Base-by-base conservation (phyloP, 2,329 filamentous ascomycete genomes). In the Coleophoma cylindrospora region DNA sequence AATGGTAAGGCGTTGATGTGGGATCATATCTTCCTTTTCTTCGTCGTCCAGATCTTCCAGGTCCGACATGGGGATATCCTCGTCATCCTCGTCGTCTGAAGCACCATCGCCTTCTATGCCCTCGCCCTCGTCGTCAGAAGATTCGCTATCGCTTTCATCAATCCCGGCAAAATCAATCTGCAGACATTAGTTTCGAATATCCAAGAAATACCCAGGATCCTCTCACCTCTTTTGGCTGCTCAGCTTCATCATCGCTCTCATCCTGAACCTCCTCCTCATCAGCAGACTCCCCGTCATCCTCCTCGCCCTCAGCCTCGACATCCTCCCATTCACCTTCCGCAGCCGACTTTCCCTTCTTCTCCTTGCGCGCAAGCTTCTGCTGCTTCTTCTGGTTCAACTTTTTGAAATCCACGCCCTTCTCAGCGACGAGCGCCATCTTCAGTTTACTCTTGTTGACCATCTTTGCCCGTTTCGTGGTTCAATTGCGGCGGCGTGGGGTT, bases 1-100 rank as follows among this genome's bases (percentile, higher is more conserved):
- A 74, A 97, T 97, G 48, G 91, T 96, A 58, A 96, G 84, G 61
- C 91, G 88, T 67, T 94, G 90, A 72, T 95, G 88, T 14, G 91
- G 89, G 54, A 95, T 83, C 38, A 96, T 80, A 64, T 96, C 91
- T 70, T 89, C 89, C 61, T 83, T 86, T 62, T 95, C 91, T 56
- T 89, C 87, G 17, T 88, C 89, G 48, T 87, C 74, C 27, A 84
- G 72, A 47, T 89, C 88, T 61, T 89, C 87, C 47, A 94, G 84
- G 61, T 96, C 91, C 33, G 90, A 95, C 56, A 96, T 81, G 4
- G 91, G 86, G 41, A 96, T 91, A 57, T 95, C 91, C 58, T 94
- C 89, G 41, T 92, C 88, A 4, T 91, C 87, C 19, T 87, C 86
- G 0, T 86, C 83, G 1, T 84, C 84, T 0, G 85, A 81, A 0